These are phyloP conservation scores for Suhomyces bribrorum DNA, from an alignment of 1,139 yeast species.

Conservation along the genomic window DNA sequence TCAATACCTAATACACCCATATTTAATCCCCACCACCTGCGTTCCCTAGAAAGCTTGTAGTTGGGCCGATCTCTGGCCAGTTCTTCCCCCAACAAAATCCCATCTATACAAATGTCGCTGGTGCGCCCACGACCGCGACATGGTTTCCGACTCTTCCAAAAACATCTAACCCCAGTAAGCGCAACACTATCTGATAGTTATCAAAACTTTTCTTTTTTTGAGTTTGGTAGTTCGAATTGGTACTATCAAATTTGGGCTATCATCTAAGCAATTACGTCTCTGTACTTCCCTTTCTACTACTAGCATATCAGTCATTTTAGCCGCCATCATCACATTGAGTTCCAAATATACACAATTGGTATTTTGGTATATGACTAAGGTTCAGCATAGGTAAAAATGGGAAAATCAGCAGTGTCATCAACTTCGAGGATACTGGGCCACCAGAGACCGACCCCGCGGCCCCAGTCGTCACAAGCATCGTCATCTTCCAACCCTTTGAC, in stretches of 20 bases:
- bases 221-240: neutral
- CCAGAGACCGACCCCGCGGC: conserved; percentile 8
- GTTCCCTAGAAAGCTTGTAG: neutral
- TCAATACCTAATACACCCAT: too few species aligned
- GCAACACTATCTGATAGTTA: conserved; percentile 3
- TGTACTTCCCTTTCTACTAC: neutral
- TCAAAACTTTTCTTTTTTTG: conserved; percentile 9
- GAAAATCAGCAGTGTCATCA: conserved; percentile 16
- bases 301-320: too few species aligned
- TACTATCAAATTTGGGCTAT: neutral
- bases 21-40: too few species aligned
- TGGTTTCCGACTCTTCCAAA: conserved; percentile 8
- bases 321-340: too few species aligned
- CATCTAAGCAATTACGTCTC: neutral
- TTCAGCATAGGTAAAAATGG: too few species aligned
- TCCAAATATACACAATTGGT: too few species aligned
- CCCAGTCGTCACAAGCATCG: conserved; percentile 3
- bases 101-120: neutral
- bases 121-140: conserved; percentile 6
- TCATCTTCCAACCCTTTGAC: neutral
- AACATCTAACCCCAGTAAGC: conserved; percentile 9
- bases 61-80: neutral
- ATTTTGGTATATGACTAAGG: too few species aligned
- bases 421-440: conserved; percentile 13
- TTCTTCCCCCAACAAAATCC: neutral